These are phyloP conservation scores for Alloascoidea hylecoeti DNA, from an alignment of 805 yeast species.

Conservation along the genomic window DNA sequence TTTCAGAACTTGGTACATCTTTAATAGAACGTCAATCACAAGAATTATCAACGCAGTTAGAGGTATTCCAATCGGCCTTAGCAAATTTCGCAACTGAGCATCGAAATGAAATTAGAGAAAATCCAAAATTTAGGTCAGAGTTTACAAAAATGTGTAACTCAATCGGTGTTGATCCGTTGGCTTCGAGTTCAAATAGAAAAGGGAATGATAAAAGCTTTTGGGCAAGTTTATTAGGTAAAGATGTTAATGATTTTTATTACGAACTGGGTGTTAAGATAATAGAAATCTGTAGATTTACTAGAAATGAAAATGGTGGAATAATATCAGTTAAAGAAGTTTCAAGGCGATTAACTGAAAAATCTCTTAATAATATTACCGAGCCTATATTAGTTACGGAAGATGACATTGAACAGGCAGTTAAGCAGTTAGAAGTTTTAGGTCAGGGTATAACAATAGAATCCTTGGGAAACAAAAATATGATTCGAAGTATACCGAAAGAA, in stretches of 20 bases:
- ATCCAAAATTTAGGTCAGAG: constrained; percentile 51
- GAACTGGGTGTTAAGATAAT: constrained; percentile 63
- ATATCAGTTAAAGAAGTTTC: constrained; percentile 45
- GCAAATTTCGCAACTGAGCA: constrained; percentile 65
- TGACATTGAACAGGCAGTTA: constrained; percentile 46
- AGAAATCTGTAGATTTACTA: constrained; percentile 58
- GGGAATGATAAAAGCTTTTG: constrained; percentile 18
- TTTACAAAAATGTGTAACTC: constrained; percentile 65
- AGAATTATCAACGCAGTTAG: constrained; percentile 55
- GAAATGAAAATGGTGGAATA: constrained; percentile 72
- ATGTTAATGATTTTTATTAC: constrained; percentile 38
- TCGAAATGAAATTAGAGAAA: constrained; percentile 47
- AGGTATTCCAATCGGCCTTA: constrained; percentile 65
- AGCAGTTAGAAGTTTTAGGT: constrained; percentile 42
- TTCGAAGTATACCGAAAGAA: constrained; percentile 51
- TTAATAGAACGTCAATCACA: constrained; percentile 39
- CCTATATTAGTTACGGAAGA: constrained; percentile 20
- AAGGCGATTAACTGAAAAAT: constrained; percentile 15
- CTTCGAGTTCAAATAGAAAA: constrained; percentile 13
- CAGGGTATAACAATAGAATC: constrained; percentile 53
- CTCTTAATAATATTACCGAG: constrained; percentile 13
- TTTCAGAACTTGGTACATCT: constrained; percentile 33
- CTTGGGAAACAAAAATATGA: constrained; percentile 39
- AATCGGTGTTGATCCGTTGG: constrained; percentile 76
- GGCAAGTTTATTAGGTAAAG: constrained; percentile 19